Evolutionary conservation across 192 early-diverging fungal genomes (phyloP), one percentile per base, ranked within the genome.

Genomic region (Chytriomyces sp.): DNA sequence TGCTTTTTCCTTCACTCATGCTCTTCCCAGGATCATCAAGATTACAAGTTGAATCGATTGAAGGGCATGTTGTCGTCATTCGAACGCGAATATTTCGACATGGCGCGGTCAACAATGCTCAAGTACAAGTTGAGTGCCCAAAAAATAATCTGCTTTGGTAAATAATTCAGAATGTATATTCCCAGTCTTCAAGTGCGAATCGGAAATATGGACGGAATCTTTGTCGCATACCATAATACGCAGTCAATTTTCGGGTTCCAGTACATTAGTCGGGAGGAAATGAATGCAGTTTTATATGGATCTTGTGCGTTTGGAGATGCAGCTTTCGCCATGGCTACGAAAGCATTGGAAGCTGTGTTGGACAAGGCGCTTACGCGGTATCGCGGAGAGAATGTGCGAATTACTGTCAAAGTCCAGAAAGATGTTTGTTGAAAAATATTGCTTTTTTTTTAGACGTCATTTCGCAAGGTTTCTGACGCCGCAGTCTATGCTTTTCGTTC

Each of bases 151-250:
- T 35, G 28, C 28, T 35, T 35, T 35, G 28, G 28, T 2, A 35
- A 35, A 2, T 0, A 57, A 11, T 67, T 61, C 61, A 67, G 79
- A 60, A 16, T 64, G 10, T 59, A 20, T 80, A 76, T 83, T 53
- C 43, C 82, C 82, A 96, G 91, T 81, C 91, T 97, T 63, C 96
- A 98, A 83, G 93, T 88, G 3, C 91, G 95, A 6, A 96, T 98
- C 57, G 96, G 96, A 4, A 89, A 92, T 69, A 98, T 98, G 96
- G 95, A 97, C 77, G 96, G 96, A 1, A 91, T 97, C 5, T 91
- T 98, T 77, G 94, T 98, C 1, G 88, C 90, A 3, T 97, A 94
- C 78, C 96, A 98, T 83, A 98, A 96, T 80, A 96, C 95, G 9
- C 84, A 88, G 18, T 87, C 87, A 66, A 89, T 96, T 50, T 97